Percentiles rank a stretch among this genome's conserved stretches.
Evolutionary conservation across 2,329 filamentous ascomycete species (phyloP).

Genomic region (Fusarium lyarnte): DNA sequence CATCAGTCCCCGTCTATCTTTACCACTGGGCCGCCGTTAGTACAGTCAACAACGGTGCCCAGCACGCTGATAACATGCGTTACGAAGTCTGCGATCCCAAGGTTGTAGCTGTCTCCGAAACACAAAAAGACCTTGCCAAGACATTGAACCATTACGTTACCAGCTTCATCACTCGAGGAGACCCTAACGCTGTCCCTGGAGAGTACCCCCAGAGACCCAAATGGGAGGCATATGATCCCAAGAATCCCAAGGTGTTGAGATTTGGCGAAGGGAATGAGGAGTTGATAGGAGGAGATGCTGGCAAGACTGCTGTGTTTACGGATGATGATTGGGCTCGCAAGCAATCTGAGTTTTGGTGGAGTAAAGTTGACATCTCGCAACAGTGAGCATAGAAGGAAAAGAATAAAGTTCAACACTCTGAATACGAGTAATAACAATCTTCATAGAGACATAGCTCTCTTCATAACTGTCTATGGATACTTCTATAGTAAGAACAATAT

Average conservation of each 20-base stretch:
- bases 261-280: constrained; percentile 60
- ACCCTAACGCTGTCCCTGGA: constrained; percentile 52
- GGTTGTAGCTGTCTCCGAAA: constrained; percentile 47
- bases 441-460: too few relatives aligned
- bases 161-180: constrained; percentile 58
- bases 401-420: not conserved
- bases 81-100: constrained; percentile 56
- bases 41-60: constrained; percentile 55
- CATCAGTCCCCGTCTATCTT: constrained; percentile 32
- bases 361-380: constrained; percentile 51
- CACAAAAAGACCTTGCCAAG: constrained; percentile 54
- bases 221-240: constrained; percentile 49
- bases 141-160: constrained; percentile 58
- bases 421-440: not conserved
- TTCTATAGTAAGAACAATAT: too few relatives aligned
- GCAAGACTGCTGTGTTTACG: constrained; percentile 51
- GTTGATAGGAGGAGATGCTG: constrained; percentile 53
- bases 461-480: too few relatives aligned
- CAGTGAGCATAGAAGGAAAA: constrained; percentile 23
- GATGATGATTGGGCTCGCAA: constrained; percentile 54
- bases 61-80: constrained; percentile 58
- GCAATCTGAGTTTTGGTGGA: constrained; percentile 60
- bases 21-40: constrained; percentile 58
- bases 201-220: constrained; percentile 40
- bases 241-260: constrained; percentile 49